Percentiles rank a stretch among this genome's conserved stretches.
These are phyloP conservation scores for Solanum sitiens DNA, from an alignment of 257 asterid species.

Conservation along the genomic window DNA sequence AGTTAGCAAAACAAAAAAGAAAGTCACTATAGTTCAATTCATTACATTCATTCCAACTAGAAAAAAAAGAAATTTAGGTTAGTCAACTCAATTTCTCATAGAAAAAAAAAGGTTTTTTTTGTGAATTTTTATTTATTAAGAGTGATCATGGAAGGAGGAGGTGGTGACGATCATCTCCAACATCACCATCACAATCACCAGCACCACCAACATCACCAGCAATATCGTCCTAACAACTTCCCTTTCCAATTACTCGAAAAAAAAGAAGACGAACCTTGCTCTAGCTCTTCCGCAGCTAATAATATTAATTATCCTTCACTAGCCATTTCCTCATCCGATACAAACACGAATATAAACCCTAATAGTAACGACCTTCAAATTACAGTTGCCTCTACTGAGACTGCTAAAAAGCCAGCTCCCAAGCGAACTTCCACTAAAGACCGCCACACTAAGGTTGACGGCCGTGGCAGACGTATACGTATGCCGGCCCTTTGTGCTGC, in stretches of 20 bases:
- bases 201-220: slow-evolving; percentile 4
- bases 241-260: slow-evolving; percentile 88
- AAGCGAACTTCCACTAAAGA: slow-evolving; percentile 81
- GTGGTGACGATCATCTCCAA: slow-evolving; percentile 64
- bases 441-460: slow-evolving; percentile 92
- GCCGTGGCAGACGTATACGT: slow-evolving; percentile 90
- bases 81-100: background rate
- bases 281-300: slow-evolving; percentile 18
- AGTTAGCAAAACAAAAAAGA: slow-evolving; percentile 17
- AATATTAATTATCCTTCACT: slow-evolving; percentile 16
- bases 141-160: slow-evolving; percentile 80
- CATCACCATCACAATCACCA: slow-evolving; percentile 34
- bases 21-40: background rate
- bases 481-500: slow-evolving; percentile 96
- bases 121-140: background rate
- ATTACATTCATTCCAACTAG: background rate
- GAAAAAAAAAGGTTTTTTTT: background rate
- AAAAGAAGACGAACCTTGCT: slow-evolving; percentile 39
- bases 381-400: slow-evolving; percentile 21
- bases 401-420: slow-evolving; percentile 53
- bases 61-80: background rate
- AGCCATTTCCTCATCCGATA: slow-evolving; percentile 17
- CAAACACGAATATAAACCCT: slow-evolving; percentile 21
- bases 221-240: slow-evolving; percentile 28
- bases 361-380: slow-evolving; percentile 16